Evolutionary conservation across 2,329 filamentous ascomycete genomes (phyloP).

Genomic region (Colletotrichum echinochloae): DNA sequence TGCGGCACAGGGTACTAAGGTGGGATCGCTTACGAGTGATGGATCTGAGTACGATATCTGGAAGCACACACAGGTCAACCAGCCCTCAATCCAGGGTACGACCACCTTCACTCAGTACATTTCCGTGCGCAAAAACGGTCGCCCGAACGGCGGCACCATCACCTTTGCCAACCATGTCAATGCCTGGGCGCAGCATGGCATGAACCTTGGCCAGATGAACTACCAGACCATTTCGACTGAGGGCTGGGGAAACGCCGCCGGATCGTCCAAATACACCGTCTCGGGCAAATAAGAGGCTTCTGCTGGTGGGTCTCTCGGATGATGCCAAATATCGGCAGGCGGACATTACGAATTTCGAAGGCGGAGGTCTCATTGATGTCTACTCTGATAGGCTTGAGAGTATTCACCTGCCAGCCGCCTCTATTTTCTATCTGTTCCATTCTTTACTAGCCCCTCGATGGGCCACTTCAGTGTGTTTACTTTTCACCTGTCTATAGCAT

Average conservation of each 20-base stretch:
- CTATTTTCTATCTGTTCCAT: background rate
- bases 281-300: background rate
- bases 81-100: background rate
- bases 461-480: background rate
- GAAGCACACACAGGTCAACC: conserved; percentile 40
- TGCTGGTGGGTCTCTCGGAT: no score
- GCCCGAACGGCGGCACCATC: conserved; percentile 57
- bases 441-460: background rate
- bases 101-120: background rate
- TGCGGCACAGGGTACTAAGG: conserved; percentile 29
- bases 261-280: background rate
- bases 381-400: background rate
- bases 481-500: background rate
- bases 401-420: background rate
- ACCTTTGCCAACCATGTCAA: conserved; percentile 63
- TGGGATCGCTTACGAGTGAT: conserved; percentile 49
- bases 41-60: conserved; percentile 52
- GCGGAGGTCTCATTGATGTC: background rate
- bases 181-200: conserved; percentile 61
- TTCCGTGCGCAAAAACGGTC: background rate
- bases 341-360: background rate
- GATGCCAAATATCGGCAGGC: background rate
- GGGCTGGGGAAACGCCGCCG: background rate
- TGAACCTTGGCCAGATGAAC: conserved; percentile 60
- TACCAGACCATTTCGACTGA: conserved; percentile 56